Base-by-base conservation (phyloP, 169 alveolate genomes). In the Plasmodium falciparum region DNA sequence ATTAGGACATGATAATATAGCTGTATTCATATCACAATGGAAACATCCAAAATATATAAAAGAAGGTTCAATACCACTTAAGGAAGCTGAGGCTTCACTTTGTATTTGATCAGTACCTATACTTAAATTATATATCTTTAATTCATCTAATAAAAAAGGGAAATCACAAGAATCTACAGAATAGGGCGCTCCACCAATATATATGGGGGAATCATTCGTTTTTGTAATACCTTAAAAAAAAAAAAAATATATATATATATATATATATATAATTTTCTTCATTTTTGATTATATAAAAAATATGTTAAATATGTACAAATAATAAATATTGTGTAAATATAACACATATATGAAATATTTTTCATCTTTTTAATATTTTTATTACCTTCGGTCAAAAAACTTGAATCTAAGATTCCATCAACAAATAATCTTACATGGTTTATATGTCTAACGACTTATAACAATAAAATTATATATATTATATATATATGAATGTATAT, bases 1-100 rank as follows among this genome's bases (percentile, higher is more conserved):
- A 47, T 94, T 93, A 52, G 98, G 97, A 49, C 98, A 96, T 2
- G 97, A 93, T 33, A 61, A 15, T 50, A 76, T 49, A 13, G 88
- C 92, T 17, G 20, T 69, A 22, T 78, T 90, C 22, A 74, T 95
- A 96, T 95, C 95, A 95, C 98, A 96, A 91, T 94, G 92, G 70
- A 93, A 92, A 93, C 98, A 96, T 11, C 97, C 98, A 50, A 96
- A 93, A 66, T 94, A 94, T 13, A 96, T 73, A 80, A 89, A 96
- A 15, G 98, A 95, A 50, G 98, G 96, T 88, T 96, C 97, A 17
- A 96, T 50, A 39, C 98, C 98, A 24, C 96, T 96, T 61, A 96
- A 78, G 12, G 94, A 83, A 22, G 88, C 33, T 61, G 95, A 61
- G 3, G 96, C 95, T 73, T 94, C 96, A 47, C 95, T 94, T 74